Evolutionary conservation across 306 rosid species (phyloP).

Genomic region (Gleditsia sinensis): DNA sequence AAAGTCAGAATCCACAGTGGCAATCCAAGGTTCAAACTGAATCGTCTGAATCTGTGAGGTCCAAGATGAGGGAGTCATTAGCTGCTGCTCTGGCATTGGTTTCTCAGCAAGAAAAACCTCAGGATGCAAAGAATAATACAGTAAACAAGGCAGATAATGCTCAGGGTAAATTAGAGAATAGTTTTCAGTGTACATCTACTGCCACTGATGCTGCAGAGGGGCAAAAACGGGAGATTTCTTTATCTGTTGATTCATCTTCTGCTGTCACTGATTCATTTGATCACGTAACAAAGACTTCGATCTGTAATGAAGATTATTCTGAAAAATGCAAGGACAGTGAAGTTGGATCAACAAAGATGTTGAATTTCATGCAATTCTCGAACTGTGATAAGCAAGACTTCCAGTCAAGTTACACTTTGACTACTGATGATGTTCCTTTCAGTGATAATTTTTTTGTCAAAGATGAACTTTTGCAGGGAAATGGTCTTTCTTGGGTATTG

Average conservation of each 20-base stretch:
- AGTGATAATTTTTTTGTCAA: slow-evolving; percentile 73
- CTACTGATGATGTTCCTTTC: slow-evolving; percentile 75
- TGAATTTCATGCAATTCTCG: slow-evolving; percentile 34
- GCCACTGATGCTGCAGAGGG: slow-evolving; percentile 34
- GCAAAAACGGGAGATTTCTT: slow-evolving; percentile 37
- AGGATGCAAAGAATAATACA: slow-evolving; percentile 23
- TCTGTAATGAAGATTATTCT: slow-evolving; percentile 33
- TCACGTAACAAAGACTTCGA: slow-evolving; percentile 23
- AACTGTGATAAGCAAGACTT: slow-evolving; percentile 56
- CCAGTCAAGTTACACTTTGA: slow-evolving; percentile 58
- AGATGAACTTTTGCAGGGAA: slow-evolving; percentile 94
- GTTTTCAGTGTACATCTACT: slow-evolving; percentile 30
- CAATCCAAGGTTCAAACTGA: slow-evolving; percentile 65
- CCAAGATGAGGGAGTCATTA: slow-evolving; percentile 95
- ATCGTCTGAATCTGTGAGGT: slow-evolving; percentile 80
- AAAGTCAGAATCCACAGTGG: slow-evolving; percentile 47
- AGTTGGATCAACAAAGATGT: slow-evolving; percentile 35
- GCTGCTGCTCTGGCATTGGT: slow-evolving; percentile 80
- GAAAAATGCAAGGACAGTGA: slow-evolving; percentile 35
- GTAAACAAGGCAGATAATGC: slow-evolving; percentile 4
- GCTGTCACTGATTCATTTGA: slow-evolving; percentile 38
- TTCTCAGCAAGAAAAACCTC: slow-evolving; percentile 51
- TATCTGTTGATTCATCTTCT: slow-evolving; percentile 40
- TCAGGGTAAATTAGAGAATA: slow-evolving; percentile 35
- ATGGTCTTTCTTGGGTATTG: slow-evolving; percentile 96